Conservation (phyloP, 495 filamentous ascomycete species). For the Halenospora varia region DNA sequence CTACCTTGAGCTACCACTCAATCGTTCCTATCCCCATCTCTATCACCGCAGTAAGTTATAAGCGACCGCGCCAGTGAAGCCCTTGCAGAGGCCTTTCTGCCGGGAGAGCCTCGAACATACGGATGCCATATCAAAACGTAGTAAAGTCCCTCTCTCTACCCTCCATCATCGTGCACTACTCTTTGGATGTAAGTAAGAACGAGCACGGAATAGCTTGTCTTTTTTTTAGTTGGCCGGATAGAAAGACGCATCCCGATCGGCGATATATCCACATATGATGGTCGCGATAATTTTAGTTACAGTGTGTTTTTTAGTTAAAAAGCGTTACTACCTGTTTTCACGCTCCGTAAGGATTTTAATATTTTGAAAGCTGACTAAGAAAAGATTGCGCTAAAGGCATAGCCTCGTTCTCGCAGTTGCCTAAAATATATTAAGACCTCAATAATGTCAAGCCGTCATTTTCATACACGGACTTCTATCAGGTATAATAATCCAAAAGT, state of each 20-base stretch:
- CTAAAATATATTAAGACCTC: neutral
- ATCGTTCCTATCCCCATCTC: neutral
- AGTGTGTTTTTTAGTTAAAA: too few relatives aligned
- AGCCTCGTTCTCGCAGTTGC: neutral
- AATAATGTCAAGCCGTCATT: neutral
- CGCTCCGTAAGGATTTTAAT: neutral
- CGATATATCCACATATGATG: too few relatives aligned
- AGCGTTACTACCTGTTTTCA: neutral
- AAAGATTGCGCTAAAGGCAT: neutral
- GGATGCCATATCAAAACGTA: neutral
- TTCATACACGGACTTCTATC: neutral
- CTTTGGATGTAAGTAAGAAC: too few relatives aligned
- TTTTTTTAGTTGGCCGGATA: too few relatives aligned
- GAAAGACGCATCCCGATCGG: too few relatives aligned
- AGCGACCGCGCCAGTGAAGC: neutral
- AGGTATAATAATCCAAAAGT: neutral
- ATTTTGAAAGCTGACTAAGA: neutral
- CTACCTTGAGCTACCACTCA: neutral
- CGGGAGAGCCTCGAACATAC: slow-evolving; percentile 3
- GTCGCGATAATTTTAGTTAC: too few relatives aligned
- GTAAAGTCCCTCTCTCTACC: neutral
- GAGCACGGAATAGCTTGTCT: too few relatives aligned
- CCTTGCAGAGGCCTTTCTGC: slow-evolving; percentile 5
- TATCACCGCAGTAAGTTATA: neutral
- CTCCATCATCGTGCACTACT: neutral